Evolutionary conservation across 768 basidiomycete species (phyloP).

Genomic region (Pleurotus giganteus): DNA sequence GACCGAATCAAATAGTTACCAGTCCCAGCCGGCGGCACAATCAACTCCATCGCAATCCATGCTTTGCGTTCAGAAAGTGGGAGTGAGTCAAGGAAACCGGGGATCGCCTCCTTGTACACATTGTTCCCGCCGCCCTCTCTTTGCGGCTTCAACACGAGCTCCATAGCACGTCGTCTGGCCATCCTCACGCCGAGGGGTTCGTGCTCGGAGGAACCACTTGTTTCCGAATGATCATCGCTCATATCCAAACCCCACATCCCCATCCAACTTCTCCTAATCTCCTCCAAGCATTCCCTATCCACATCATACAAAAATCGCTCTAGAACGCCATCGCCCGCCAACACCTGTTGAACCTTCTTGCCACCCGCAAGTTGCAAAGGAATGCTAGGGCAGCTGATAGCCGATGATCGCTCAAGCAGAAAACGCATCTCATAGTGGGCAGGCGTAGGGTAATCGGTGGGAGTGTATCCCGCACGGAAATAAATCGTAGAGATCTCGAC

Average conservation of each 20-base stretch:
- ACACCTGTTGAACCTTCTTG: conserved; percentile 92
- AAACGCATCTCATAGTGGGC: conserved; percentile 71
- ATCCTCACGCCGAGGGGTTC: conserved; percentile 44
- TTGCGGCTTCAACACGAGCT: conserved; percentile 92
- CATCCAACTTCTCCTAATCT: conserved; percentile 79
- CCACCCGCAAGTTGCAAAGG: conserved; percentile 92
- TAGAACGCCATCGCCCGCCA: conserved; percentile 70
- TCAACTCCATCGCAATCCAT: conserved; percentile 97
- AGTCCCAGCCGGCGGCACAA: conserved; percentile 66
- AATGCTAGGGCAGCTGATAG: conserved; percentile 92
- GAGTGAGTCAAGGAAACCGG: conserved; percentile 66
- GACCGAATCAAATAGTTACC: conserved; percentile 79
- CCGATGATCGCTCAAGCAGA: conserved; percentile 73
- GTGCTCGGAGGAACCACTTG: conserved; percentile 20
- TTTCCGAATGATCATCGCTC: conserved; percentile 29
- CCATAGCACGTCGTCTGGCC: conserved; percentile 47
- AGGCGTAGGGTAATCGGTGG: conserved; percentile 70
- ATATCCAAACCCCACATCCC: conserved; percentile 83
- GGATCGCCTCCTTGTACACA: conserved; percentile 83
- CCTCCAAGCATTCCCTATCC: conserved; percentile 39
- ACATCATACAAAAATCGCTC: conserved; percentile 63
- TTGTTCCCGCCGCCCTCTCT: conserved; percentile 99
- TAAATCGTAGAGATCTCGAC: conserved; percentile 85
- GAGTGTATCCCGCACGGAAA: conserved; percentile 87
- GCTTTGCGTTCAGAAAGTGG: conserved; percentile 63